Evolutionary conservation across 2,329 filamentous ascomycete species (phyloP).

Genomic region (Xylariaceae sp.): DNA sequence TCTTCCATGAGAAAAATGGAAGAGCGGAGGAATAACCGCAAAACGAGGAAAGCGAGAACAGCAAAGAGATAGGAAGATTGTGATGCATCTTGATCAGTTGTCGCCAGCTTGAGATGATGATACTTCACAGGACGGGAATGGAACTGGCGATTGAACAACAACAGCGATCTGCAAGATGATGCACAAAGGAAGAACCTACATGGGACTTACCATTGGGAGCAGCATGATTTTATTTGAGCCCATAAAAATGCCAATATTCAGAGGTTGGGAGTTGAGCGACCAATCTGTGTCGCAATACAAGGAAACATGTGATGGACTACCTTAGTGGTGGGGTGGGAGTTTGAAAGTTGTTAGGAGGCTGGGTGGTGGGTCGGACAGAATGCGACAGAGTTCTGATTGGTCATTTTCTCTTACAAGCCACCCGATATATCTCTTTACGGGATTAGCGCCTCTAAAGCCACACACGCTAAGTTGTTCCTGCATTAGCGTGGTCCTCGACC

Average conservation of each 20-base stretch:
- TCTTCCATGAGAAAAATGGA: conserved; percentile 26
- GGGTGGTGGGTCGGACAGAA: conserved; percentile 4
- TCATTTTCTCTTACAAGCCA: conserved; percentile 7
- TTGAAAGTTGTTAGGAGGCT: conserved; percentile 6
- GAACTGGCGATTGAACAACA: conserved; percentile 8
- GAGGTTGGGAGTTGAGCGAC: conserved; percentile 12
- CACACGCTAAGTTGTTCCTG: conserved; percentile 7
- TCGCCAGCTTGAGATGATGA: not conserved
- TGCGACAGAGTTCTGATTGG: conserved; percentile 9
- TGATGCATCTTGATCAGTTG: conserved; percentile 30
- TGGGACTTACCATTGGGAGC: conserved; percentile 2
- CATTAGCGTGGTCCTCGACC: conserved; percentile 6
- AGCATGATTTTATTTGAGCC: conserved; percentile 37
- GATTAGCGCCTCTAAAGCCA: not conserved
- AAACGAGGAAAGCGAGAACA: conserved; percentile 25
- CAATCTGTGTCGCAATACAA: not conserved
- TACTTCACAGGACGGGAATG: not conserved
- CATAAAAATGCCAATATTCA: conserved; percentile 24
- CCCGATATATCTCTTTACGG: not conserved
- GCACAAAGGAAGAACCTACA: not conserved
- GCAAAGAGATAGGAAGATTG: conserved; percentile 20
- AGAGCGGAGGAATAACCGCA: conserved; percentile 20
- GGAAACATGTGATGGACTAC: not conserved
- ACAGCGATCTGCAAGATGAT: conserved; percentile 12
- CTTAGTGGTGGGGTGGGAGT: not conserved